Base-by-base conservation (phyloP, 2,329 filamentous ascomycete genomes). In the Helicocarpus griseus region DNA sequence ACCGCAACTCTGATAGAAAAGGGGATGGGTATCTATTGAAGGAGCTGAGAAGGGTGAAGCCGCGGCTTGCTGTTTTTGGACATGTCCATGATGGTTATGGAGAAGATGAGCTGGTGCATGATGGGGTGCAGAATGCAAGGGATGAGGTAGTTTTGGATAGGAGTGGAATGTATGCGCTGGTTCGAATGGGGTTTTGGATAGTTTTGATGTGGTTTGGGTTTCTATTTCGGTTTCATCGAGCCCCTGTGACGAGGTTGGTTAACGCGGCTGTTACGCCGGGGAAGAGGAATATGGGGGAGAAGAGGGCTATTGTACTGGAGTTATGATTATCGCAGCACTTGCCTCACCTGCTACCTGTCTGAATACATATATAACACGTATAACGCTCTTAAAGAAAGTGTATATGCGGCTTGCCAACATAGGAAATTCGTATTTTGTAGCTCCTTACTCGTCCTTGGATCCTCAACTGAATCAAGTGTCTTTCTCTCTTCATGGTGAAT, bases 71-170 rank as follows among this genome's bases (percentile, higher is more conserved):
- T 33, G 48, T 60, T 17, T 59, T 60, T 46, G 57, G 53, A 5
- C 57, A 60, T 54, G 49, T 61, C 28, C 59, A 58, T 36, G 46
- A 40, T 6, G 56, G 56, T 4, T 60, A 48, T 49, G 89, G 89
- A 14, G 73, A 72, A 43, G 81, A 89, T 60, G 67, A 80, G 0
- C 76, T 87, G 9, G 85, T 81, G 68, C 94, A 86, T 77, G 87
- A 93, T 65, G 77, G 82, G 24, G 79, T 80, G 54, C 87, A 94
- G 66, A 71, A 70, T 24, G 77, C 78, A 2, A 89, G 87, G 68
- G 87, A 90, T 46, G 43, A 33, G n/a, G 24, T 46, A 33, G 11
- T 7, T 8, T 7, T 46, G 13, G 22, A 17, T 8, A 29, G n/a
- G 24, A 33, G 24, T 28, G n/a, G 38, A 22, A 8, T 31, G 24